phyloP scores from a whole-genome alignment of 2,329 filamentous ascomycete genomes.

The Apiospora hydei region DNA sequence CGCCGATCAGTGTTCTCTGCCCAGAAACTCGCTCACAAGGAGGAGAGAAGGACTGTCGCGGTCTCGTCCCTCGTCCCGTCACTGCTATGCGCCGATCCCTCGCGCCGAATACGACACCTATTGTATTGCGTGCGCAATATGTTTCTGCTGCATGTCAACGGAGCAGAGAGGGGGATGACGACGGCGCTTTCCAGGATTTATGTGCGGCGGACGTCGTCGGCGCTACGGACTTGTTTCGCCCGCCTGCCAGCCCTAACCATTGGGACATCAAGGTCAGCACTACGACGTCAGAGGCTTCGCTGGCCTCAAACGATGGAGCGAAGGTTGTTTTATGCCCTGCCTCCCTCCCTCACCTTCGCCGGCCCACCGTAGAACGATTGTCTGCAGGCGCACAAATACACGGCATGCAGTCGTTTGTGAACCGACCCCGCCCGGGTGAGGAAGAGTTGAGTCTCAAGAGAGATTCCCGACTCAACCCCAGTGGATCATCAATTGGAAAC shows the following conservation, averaged over 20 bases:
- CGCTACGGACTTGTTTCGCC: conserved; percentile 8
- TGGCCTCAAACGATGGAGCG: conserved; percentile 3
- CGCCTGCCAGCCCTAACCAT: not conserved
- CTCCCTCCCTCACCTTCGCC: conserved; percentile 11
- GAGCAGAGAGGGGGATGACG: conserved; percentile 4
- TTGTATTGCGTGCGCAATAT: conserved; percentile 17
- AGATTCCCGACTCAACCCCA: not conserved
- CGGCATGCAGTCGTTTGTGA: not conserved
- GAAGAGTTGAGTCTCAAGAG: not conserved
- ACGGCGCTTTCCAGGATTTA: conserved; percentile 11
- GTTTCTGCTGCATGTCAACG: conserved; percentile 13
- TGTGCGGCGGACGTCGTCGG: conserved; percentile 19
- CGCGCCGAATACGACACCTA: conserved; percentile 3
- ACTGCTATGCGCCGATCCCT: conserved; percentile 8
- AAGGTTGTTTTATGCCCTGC: not conserved
- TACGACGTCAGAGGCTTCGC: conserved; percentile 9
- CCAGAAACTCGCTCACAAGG: not conserved
- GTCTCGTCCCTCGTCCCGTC: conserved; percentile 11
- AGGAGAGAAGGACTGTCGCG: not conserved
- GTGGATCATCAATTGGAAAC: conserved; percentile 16
- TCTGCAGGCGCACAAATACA: conserved; percentile 8
- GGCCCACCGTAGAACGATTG: conserved; percentile 12
- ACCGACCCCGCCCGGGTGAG: not conserved
- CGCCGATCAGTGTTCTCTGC: conserved; percentile 2
- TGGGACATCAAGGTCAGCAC: conserved; percentile 15